These are phyloP conservation scores for Populus nigra DNA, from an alignment of 345 rosid species.

Conservation along the genomic window DNA sequence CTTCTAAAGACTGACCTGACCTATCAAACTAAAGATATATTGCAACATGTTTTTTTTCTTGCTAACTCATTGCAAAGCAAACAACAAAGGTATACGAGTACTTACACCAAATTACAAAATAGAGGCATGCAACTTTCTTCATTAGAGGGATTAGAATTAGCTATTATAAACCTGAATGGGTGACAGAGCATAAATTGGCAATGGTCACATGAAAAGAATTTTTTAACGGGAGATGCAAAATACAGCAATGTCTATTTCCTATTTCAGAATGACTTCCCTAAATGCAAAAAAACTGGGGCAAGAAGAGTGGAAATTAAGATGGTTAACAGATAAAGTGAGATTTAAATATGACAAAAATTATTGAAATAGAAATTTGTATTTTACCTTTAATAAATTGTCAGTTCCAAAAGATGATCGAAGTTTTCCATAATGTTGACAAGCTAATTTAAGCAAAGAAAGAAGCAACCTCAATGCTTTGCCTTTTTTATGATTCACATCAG, in stretches of 20 bases:
- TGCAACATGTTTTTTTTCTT: background rate
- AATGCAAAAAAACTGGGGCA: background rate
- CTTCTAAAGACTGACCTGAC: background rate
- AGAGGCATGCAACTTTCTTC: background rate
- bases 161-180: background rate
- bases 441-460: conserved; percentile 82
- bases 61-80: background rate
- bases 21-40: background rate
- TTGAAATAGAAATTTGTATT: background rate
- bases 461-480: conserved; percentile 65
- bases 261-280: background rate
- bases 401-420: conserved; percentile 88
- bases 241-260: background rate
- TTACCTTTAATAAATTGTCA: conserved; percentile 64
- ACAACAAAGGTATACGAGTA: background rate
- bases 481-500: conserved; percentile 52
- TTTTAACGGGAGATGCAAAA: background rate
- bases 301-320: background rate
- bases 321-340: background rate
- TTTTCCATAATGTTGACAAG: conserved; percentile 93
- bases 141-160: background rate
- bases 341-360: background rate
- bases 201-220: background rate
- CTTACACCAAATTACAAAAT: background rate
- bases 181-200: background rate